Conservation (phyloP, 2,329 filamentous ascomycete species). For the Drechslerella stenobrocha region DNA sequence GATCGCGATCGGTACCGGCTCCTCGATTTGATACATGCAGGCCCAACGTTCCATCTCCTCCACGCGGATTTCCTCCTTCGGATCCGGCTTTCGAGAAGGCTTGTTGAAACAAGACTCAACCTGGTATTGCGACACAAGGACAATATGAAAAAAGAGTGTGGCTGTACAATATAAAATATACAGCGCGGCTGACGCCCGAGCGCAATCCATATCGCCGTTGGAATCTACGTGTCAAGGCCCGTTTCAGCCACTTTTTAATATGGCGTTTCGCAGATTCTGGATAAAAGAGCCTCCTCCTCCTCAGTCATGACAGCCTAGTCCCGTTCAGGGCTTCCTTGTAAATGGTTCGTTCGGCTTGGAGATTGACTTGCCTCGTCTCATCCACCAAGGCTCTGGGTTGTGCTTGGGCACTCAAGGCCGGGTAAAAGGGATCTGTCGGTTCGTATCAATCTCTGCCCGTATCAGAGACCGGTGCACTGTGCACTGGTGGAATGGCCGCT, state of each 20-base stretch:
- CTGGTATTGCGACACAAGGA: neutral
- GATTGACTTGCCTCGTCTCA: too few species aligned
- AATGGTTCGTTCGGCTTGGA: slow-evolving; percentile 13
- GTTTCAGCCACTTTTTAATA: slow-evolving; percentile 43
- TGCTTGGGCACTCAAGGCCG: slow-evolving; percentile 10
- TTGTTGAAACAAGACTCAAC: neutral
- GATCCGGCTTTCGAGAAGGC: slow-evolving; percentile 6
- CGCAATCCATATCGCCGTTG: slow-evolving; percentile 8
- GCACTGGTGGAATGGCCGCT: slow-evolving; percentile 11
- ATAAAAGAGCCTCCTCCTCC: slow-evolving; percentile 49
- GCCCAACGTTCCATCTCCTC: neutral
- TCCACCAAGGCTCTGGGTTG: too few species aligned
- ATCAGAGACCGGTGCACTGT: slow-evolving; percentile 3
- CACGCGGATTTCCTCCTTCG: slow-evolving; percentile 1
- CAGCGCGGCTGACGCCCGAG: too few species aligned
- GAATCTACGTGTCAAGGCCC: neutral
- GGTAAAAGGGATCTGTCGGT: slow-evolving; percentile 36
- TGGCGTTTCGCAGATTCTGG: slow-evolving; percentile 17
- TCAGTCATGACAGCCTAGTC: too few species aligned
- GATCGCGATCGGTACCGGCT: too few species aligned
- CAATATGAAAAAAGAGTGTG: too few species aligned
- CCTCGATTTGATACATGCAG: too few species aligned
- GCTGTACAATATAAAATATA: too few species aligned
- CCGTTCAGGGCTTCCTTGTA: too few species aligned
- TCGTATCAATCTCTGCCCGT: slow-evolving; percentile 40